Evolutionary conservation across 768 basidiomycete species (phyloP).

Genomic region (Lactarius psammicola): DNA sequence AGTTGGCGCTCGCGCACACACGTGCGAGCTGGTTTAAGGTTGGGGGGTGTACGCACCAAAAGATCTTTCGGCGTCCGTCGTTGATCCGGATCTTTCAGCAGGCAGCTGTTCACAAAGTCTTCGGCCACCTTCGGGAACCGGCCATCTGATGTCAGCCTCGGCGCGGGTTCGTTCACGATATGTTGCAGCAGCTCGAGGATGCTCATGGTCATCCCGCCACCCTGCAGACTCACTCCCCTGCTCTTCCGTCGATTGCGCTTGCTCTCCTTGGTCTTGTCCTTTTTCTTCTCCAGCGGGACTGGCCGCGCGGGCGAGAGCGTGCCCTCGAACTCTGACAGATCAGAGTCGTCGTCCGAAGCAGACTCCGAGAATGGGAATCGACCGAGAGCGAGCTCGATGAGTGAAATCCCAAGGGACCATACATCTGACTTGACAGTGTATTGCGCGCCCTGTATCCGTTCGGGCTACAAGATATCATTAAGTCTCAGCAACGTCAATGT

Average conservation of each 20-base stretch:
- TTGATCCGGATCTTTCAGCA: constrained; percentile 84
- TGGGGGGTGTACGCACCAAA: constrained; percentile 49
- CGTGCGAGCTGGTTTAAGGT: background rate
- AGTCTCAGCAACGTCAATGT: constrained; percentile 22
- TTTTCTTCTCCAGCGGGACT: constrained; percentile 43
- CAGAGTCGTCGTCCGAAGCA: constrained; percentile 64
- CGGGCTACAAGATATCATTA: constrained; percentile 60
- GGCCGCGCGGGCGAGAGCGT: constrained; percentile 75
- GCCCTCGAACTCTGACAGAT: constrained; percentile 73
- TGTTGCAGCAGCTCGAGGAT: constrained; percentile 96
- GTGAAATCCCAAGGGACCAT: constrained; percentile 96
- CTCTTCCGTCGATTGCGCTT: constrained; percentile 86
- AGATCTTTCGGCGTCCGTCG: constrained; percentile 88
- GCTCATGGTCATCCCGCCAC: constrained; percentile 96
- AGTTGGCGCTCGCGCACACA: background rate
- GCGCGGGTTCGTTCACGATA: constrained; percentile 98
- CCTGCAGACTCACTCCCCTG: constrained; percentile 89
- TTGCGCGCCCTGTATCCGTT: constrained; percentile 97
- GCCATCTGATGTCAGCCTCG: constrained; percentile 73
- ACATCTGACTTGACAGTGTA: constrained; percentile 99
- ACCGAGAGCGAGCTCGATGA: constrained; percentile 95
- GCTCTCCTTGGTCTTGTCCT: constrained; percentile 43
- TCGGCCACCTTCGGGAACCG: constrained; percentile 73
- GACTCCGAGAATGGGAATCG: constrained; percentile 95
- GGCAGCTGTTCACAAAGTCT: constrained; percentile 83